Conservation (phyloP, 2,329 filamentous ascomycete genomes). For the Daldinia sp. region DNA sequence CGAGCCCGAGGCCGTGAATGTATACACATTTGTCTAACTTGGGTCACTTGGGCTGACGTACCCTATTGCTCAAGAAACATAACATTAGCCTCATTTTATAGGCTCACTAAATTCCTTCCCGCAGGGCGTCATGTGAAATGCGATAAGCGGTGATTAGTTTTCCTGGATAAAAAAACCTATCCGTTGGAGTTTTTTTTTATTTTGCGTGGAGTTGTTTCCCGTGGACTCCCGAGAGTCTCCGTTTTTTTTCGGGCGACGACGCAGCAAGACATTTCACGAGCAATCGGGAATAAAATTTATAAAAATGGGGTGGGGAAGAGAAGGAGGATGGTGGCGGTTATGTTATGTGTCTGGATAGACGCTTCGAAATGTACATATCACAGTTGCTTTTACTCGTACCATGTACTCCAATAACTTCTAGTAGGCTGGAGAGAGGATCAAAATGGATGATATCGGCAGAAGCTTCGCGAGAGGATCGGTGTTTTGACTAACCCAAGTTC, state of each 20-base stretch:
- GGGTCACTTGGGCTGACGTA: conserved; percentile 9
- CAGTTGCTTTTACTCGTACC: conserved; percentile 15
- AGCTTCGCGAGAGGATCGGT: conserved; percentile 22
- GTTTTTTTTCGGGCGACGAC: conserved; percentile 11
- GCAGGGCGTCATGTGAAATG: conserved; percentile 16
- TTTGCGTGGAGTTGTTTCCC: conserved; percentile 14
- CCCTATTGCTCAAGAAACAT: conserved; percentile 11
- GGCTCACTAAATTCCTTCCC: conserved; percentile 7
- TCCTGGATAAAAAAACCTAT: conserved; percentile 13
- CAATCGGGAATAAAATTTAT: conserved; percentile 26
- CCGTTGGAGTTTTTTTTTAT: conserved; percentile 12
- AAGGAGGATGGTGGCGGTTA: neutral
- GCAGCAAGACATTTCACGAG: conserved; percentile 29
- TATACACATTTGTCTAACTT: conserved; percentile 12
- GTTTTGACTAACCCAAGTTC: conserved; percentile 9
- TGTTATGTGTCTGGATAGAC: conserved; percentile 17
- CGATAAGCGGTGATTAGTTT: neutral
- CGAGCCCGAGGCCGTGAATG: conserved; percentile 27
- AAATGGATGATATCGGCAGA: conserved; percentile 30
- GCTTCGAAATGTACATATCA: conserved; percentile 27
- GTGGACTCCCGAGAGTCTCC: conserved; percentile 14
- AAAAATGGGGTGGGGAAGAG: neutral
- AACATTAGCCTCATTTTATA: neutral
- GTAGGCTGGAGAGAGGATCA: conserved; percentile 3
- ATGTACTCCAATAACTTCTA: neutral